Evolutionary conservation across 2,329 filamentous ascomycete species (phyloP), one percentile per base, ranked within the genome.

Genomic region (Exophiala sp.): DNA sequence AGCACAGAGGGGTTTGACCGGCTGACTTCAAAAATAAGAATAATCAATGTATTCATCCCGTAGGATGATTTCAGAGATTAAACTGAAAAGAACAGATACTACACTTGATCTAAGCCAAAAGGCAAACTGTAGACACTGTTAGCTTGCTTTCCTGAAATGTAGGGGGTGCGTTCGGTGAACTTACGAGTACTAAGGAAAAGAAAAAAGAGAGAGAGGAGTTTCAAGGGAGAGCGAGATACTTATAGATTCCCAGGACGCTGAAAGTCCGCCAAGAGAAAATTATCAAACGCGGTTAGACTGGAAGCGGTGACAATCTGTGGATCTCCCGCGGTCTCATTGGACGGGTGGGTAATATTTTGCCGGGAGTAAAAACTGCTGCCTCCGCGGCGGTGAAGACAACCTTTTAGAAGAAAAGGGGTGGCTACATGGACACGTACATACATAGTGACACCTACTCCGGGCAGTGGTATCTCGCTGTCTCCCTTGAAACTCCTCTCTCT

Each of bases 41-140:
- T 87, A 89, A 90, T 87, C 83, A 81, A 75, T 76, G 78, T 79
- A 55, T 80, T 76, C 75, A 74, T 74, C 75, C 81, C 76, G 73
- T 86, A 79, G 81, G 76, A 75, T 76, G 77, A 78, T 88, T 86
- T 85, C 85, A 90, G 85, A 85, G 83, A 88, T 89, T 89, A 90
- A 89, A 88, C 86, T 90, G 83, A 88, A 86, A 88, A 89, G 85
- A 90, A 89, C 85, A 88, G 84, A 87, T 88, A 88, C 85, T 88
- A 88, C 83, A 88, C 83, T 87, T 88, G 85, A 88, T 88, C 85
- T 88, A 70, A 64, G 71, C 73, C 71, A 70, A 76, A 77, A 73
- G 72, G 73, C 69, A 72, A n/a, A 74, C 71, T 71, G 73, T 64
- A 63, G 70, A 61, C 70, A 60, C 9, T 46, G 27, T 53, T 53